These are phyloP conservation scores for Fomitiporia mediterranea DNA, from an alignment of 1,284 basidiomycete species.

Conservation along the genomic window DNA sequence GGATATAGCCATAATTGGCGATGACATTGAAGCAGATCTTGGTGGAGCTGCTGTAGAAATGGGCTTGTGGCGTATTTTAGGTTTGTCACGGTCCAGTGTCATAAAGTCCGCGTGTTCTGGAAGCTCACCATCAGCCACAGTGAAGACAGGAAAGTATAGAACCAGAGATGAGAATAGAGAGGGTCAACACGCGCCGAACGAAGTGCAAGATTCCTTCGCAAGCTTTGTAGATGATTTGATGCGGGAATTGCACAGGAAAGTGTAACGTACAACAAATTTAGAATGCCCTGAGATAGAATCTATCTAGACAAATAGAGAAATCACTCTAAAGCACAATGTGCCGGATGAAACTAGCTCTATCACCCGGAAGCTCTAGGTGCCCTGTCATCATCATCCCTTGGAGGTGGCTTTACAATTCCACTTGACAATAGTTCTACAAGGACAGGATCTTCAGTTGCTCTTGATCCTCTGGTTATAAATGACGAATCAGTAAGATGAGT, in stretches of 20 bases:
- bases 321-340: neutral
- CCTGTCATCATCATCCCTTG: slow-evolving; percentile 31
- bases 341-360: neutral
- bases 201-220: slow-evolving; percentile 49
- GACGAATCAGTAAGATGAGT: neutral
- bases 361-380: slow-evolving; percentile 5
- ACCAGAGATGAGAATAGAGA: slow-evolving; percentile 46
- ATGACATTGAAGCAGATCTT: slow-evolving; percentile 62
- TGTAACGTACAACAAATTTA: too few species aligned
- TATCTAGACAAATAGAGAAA: neutral
- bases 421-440: slow-evolving; percentile 47
- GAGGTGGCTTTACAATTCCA: slow-evolving; percentile 49
- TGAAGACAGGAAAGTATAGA: slow-evolving; percentile 62
- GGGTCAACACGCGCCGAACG: slow-evolving; percentile 43
- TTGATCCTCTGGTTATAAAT: slow-evolving; percentile 35
- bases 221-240: slow-evolving; percentile 47
- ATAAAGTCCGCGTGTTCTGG: slow-evolving; percentile 12
- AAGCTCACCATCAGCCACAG: slow-evolving; percentile 28
- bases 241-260: too few species aligned
- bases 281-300: too few species aligned
- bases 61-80: slow-evolving; percentile 59
- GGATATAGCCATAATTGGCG: slow-evolving; percentile 56
- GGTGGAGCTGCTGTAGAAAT: slow-evolving; percentile 58
- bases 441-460: slow-evolving; percentile 35
- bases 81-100: slow-evolving; percentile 32